phyloP scores from a whole-genome alignment of 2,329 filamentous ascomycete species.

The Mollisiaceae sp. region DNA sequence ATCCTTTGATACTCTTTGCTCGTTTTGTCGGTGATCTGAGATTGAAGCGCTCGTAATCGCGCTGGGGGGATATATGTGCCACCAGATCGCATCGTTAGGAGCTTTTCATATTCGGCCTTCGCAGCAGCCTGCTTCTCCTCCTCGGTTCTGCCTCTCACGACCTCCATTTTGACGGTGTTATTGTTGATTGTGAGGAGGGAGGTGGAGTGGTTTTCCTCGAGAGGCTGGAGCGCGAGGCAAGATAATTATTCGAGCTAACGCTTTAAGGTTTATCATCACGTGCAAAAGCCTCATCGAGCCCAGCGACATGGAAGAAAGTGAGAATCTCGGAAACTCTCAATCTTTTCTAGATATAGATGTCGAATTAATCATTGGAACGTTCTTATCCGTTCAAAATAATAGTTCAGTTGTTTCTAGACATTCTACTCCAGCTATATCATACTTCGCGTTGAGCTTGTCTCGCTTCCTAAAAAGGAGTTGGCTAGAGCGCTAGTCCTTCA shows the following conservation, averaged over 20 bases:
- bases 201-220: not conserved
- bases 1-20: conserved; percentile 98
- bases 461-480: not conserved
- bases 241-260: conserved; percentile 19
- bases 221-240: conserved; percentile 17
- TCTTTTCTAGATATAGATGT: too few relatives aligned
- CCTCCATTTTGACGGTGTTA: conserved; percentile 28
- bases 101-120: conserved; percentile 92
- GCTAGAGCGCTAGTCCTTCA: not conserved
- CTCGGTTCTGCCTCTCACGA: conserved; percentile 56
- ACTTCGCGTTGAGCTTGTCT: not conserved
- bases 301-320: not conserved
- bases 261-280: conserved; percentile 22
- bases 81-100: conserved; percentile 90
- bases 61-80: conserved; percentile 97
- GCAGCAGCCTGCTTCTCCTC: conserved; percentile 87
- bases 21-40: conserved; percentile 94
- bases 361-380: not conserved
- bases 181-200: conserved; percentile 7
- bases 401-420: not conserved
- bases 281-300: not conserved
- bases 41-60: conserved; percentile 86
- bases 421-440: not conserved
- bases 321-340: too few relatives aligned
- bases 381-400: not conserved